Evolutionary conservation across 345 rosid genomes (phyloP).

Genomic region (Arabidopsis suecica): DNA sequence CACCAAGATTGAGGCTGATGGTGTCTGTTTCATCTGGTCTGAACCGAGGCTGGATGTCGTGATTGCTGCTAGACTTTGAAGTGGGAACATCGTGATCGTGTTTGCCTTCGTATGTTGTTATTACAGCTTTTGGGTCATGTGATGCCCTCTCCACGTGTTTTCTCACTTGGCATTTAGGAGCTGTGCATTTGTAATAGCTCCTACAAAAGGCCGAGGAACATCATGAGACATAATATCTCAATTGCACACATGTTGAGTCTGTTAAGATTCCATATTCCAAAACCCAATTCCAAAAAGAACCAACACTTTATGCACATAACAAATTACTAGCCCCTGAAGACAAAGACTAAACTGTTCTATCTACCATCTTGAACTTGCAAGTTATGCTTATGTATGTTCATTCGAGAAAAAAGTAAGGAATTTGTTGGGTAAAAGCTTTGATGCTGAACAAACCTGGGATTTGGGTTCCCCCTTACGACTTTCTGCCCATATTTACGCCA

Average conservation of each 20-base stretch:
- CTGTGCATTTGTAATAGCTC: conserved; percentile 98
- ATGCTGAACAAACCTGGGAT: conserved; percentile 72
- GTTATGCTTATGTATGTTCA: conserved; percentile 3
- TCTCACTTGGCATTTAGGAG: conserved; percentile 91
- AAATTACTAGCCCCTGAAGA: conserved; percentile 9
- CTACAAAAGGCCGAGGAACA: conserved; percentile 51
- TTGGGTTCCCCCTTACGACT: conserved; percentile 97
- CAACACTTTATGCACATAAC: conserved; percentile 11
- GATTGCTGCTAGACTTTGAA: conserved; percentile 69
- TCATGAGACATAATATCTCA: conserved; percentile 12
- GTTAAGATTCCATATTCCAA: conserved; percentile 1
- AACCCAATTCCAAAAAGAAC: conserved; percentile 7
- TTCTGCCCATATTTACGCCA: conserved; percentile 99
- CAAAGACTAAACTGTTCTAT: conserved; percentile 7
- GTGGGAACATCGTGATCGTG: conserved; percentile 95
- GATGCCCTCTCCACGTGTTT: conserved; percentile 99
- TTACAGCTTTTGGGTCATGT: conserved; percentile 97
- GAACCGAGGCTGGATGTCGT: conserved; percentile 59
- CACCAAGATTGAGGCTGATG: conserved; percentile 95
- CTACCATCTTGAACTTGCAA: conserved; percentile 22
- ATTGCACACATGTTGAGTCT: not conserved
- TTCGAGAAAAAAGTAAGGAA: not conserved
- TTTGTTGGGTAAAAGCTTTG: not conserved
- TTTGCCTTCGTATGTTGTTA: conserved; percentile 98
- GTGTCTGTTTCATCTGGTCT: conserved; percentile 62